phyloP scores from a whole-genome alignment of 1,284 basidiomycete species.

The Ceratobasidium sp. region DNA sequence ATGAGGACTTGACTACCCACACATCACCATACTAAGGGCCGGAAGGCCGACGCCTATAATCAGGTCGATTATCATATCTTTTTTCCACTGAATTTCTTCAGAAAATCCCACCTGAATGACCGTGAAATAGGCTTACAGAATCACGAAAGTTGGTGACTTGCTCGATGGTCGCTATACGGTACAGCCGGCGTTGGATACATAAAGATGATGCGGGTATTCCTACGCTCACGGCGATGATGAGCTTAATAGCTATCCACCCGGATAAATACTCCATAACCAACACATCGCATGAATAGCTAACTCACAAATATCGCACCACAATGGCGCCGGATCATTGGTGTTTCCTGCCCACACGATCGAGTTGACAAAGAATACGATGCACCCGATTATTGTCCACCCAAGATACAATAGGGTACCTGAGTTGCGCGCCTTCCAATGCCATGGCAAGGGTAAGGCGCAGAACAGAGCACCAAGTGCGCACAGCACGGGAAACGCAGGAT shows the following conservation, averaged over 20 bases:
- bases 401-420: conserved; percentile 75
- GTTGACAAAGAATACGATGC: conserved; percentile 72
- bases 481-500: conserved; percentile 54
- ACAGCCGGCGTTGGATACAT: conserved; percentile 66
- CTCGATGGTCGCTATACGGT: conserved; percentile 60
- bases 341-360: conserved; percentile 75
- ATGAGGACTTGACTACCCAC: conserved; percentile 57
- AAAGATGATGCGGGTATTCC: conserved; percentile 63
- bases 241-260: conserved; percentile 45
- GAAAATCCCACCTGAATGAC: conserved; percentile 12
- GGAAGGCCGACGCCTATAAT: conserved; percentile 63
- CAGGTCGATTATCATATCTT: conserved; percentile 59
- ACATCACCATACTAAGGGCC: conserved; percentile 63
- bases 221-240: conserved; percentile 57
- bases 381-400: conserved; percentile 69
- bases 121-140: conserved; percentile 44
- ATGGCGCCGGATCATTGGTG: conserved; percentile 67
- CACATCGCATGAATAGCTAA: conserved; percentile 55
- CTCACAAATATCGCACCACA: conserved; percentile 84
- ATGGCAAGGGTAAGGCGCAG: conserved; percentile 67
- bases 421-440: conserved; percentile 74
- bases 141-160: conserved; percentile 52
- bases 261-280: conserved; percentile 14
- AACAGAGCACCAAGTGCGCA: conserved; percentile 66
- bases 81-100: conserved; percentile 12